Conservation (phyloP, 306 rosid species). For the Ormosia semicastrata region DNA sequence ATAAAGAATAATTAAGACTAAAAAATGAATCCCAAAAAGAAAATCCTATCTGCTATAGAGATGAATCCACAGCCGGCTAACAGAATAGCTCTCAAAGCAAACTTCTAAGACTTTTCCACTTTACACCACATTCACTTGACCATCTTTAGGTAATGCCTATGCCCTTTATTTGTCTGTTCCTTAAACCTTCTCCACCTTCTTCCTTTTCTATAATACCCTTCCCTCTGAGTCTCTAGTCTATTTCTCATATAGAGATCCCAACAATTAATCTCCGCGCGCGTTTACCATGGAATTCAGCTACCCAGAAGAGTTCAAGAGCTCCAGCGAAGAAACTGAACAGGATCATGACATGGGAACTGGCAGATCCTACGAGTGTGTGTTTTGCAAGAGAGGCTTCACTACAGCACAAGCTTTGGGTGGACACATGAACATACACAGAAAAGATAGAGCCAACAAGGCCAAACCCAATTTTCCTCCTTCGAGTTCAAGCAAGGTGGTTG, state of each 20-base stretch:
- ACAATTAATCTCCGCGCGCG: neutral
- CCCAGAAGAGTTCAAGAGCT: conserved; percentile 55
- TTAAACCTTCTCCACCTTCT: conserved; percentile 33
- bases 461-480: conserved; percentile 41
- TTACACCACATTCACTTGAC: conserved; percentile 45
- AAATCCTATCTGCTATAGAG: neutral
- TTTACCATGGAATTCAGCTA: conserved; percentile 45
- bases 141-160: conserved; percentile 50
- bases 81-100: conserved; percentile 43
- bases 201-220: conserved; percentile 39
- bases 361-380: conserved; percentile 81
- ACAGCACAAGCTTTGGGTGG: conserved; percentile 96
- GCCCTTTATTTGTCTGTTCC: conserved; percentile 53
- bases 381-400: conserved; percentile 86
- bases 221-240: neutral
- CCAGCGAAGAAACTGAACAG: conserved; percentile 55
- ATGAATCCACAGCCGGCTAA: conserved; percentile 64
- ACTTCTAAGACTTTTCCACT: conserved; percentile 54
- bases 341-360: conserved; percentile 42
- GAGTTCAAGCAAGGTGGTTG: conserved; percentile 33
- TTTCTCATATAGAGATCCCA: neutral
- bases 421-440: conserved; percentile 90
- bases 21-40: neutral
- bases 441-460: conserved; percentile 55
- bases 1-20: neutral